Base-by-base conservation (phyloP, 306 rosid species). In the Sindora glabra region DNA sequence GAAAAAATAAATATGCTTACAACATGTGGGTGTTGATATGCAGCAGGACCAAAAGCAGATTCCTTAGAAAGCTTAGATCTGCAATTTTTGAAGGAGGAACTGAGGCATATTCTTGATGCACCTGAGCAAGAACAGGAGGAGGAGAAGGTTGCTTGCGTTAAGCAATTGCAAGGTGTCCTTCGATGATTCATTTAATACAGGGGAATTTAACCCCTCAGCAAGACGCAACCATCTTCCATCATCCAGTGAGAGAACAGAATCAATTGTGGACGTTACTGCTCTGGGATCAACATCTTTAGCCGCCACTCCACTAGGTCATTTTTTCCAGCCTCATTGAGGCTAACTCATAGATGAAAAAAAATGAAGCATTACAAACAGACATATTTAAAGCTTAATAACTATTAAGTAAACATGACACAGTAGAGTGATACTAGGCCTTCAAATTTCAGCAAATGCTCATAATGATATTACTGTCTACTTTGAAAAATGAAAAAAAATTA, bases 71-170 rank as follows among this genome's bases (percentile, higher is more conserved):
- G 75, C 46, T 65, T 84, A 58, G 99, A 75, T 94, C 99, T 51
- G 97, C 99, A 76, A 94, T 95, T 81, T 79, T 84, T 62, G 99
- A 84, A 63, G 87, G 94, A 69, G 87, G 96, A 74, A 89, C 82
- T 16, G 79, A 72, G 23, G 81, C 23, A 58, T 8, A 29, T n/a
- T 76, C 83, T 19, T 75, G 88, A 61, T 82, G 81, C 48, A 94
- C 65, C 59, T 67, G 83, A 51, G 97, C 99, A 82, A 94, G 97
- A 65, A 94, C 94, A 51, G 90, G 95, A 29, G 97, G 99, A 46
- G 95, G 89, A 62, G 82, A 56, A 60, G 97, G 99, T 76, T 94
- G 99, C 71, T 40, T 86, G 68, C 74, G 72, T 79, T 74, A 59
- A 81, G 79, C 64, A 73, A 66, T 65, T 64, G 83, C 42, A 84